Percentiles rank a stretch among this genome's conserved stretches.
These are phyloP conservation scores for Paramecium tetraurelia DNA, from an alignment of 73 alveolate genomes.

Conservation along the genomic window DNA sequence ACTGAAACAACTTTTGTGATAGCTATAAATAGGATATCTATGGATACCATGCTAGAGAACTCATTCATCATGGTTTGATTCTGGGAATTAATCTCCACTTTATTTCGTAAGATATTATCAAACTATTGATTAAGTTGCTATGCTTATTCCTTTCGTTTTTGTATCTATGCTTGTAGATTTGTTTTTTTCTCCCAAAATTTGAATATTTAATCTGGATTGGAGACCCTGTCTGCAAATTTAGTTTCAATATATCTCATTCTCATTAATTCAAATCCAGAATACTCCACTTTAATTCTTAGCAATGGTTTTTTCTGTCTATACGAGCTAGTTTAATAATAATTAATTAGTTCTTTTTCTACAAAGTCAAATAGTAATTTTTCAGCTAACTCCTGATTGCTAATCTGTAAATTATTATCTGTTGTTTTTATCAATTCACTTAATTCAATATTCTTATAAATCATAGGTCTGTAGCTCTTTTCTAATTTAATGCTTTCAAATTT, in stretches of 20 bases:
- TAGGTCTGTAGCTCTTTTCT: slow-evolving; percentile 80
- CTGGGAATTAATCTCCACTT: background rate
- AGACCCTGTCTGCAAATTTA: background rate
- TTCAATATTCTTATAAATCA: slow-evolving; percentile 80
- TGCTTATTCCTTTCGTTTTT: background rate
- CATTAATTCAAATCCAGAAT: slow-evolving; percentile 63
- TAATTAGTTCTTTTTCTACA: background rate
- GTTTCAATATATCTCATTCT: slow-evolving; percentile 5
- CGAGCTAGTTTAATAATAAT: background rate
- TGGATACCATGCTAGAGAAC: background rate
- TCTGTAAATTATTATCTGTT: slow-evolving; percentile 66
- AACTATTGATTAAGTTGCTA: background rate
- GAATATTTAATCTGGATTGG: slow-evolving; percentile 27
- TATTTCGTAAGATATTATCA: background rate
- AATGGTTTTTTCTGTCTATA: slow-evolving; percentile 57
- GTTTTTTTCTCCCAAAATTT: slow-evolving; percentile 15
- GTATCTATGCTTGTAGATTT: background rate
- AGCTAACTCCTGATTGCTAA: slow-evolving; percentile 64
- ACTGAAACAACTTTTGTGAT: background rate
- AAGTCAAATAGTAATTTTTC: slow-evolving; percentile 69
- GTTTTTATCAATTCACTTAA: slow-evolving; percentile 66
- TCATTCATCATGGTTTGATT: background rate
- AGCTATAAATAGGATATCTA: background rate
- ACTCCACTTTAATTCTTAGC: slow-evolving; percentile 65
- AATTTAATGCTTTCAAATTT: slow-evolving; percentile 72